Evolutionary conservation across 2,329 filamentous ascomycete species (phyloP).

Genomic region (Drechslerella stenobrocha): DNA sequence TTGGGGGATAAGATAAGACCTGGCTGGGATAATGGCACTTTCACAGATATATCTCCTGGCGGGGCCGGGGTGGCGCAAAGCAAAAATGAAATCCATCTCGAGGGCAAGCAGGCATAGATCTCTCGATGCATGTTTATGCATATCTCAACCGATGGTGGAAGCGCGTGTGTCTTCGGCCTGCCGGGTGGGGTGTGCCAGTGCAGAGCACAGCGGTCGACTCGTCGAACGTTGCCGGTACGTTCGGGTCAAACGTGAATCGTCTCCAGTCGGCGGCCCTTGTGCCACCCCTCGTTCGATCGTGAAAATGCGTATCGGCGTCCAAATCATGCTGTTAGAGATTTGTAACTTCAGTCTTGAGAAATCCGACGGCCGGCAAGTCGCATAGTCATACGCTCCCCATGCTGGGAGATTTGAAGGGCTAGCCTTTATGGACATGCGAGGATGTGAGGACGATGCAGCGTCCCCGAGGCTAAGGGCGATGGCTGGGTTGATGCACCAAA

Average conservation of each 20-base stretch:
- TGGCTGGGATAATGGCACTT: constrained; percentile 12
- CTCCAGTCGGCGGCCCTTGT: background rate
- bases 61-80: constrained; percentile 4
- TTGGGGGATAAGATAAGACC: constrained; percentile 8
- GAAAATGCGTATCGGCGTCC: too few species aligned
- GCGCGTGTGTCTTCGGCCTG: constrained; percentile 14
- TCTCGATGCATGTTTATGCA: background rate
- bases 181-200: constrained; percentile 18
- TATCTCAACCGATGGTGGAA: constrained; percentile 10
- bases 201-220: constrained; percentile 3
- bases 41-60: constrained; percentile 16
- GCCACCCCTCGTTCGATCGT: too few species aligned
- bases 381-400: too few species aligned
- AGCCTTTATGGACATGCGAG: background rate
- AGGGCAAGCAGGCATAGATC: background rate
- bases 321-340: too few species aligned
- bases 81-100: constrained; percentile 4
- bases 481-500: constrained; percentile 4
- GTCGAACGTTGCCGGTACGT: background rate
- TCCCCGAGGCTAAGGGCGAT: background rate
- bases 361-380: too few species aligned
- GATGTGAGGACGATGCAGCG: background rate
- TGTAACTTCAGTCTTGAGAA: too few species aligned
- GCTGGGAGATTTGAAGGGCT: background rate
- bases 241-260: background rate